These are phyloP conservation scores for Diaporthe vaccinii DNA, from an alignment of 2,329 filamentous ascomycete genomes.

Conservation along the genomic window DNA sequence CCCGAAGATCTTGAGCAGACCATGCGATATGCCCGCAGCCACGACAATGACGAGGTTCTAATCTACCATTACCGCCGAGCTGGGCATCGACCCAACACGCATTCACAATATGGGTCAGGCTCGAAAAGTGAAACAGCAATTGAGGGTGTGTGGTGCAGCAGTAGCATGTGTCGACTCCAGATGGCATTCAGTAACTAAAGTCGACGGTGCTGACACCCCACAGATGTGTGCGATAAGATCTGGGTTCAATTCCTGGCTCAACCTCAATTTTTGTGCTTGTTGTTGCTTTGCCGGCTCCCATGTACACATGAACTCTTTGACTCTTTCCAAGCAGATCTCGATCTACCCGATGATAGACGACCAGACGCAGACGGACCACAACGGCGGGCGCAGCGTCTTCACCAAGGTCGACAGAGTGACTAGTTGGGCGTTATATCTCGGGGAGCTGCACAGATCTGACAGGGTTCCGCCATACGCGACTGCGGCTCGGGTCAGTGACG, in stretches of 20 bases:
- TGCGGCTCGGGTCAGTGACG: background rate
- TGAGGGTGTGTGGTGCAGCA: no score
- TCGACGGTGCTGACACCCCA: no score
- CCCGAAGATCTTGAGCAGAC: background rate
- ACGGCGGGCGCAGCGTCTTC: background rate
- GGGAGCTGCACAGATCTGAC: background rate
- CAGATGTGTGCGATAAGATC: no score
- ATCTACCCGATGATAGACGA: conserved; percentile 56
- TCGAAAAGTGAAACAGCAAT: no score
- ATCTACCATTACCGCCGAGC: background rate
- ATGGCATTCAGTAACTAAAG: no score
- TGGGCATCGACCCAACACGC: background rate
- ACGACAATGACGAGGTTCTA: background rate
- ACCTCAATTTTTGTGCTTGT: no score
- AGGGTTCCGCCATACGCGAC: background rate
- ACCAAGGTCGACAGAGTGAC: background rate
- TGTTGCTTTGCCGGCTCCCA: no score
- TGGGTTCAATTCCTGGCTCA: no score
- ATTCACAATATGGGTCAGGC: background rate
- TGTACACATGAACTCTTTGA: no score
- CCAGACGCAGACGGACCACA: conserved; percentile 42
- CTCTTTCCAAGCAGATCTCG: conserved; percentile 50
- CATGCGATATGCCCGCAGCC: background rate
- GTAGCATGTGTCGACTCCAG: no score
- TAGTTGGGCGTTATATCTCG: background rate